These are phyloP conservation scores for Boletus pseudo-olivaceus DNA, from an alignment of 768 basidiomycete genomes.

Conservation along the genomic window DNA sequence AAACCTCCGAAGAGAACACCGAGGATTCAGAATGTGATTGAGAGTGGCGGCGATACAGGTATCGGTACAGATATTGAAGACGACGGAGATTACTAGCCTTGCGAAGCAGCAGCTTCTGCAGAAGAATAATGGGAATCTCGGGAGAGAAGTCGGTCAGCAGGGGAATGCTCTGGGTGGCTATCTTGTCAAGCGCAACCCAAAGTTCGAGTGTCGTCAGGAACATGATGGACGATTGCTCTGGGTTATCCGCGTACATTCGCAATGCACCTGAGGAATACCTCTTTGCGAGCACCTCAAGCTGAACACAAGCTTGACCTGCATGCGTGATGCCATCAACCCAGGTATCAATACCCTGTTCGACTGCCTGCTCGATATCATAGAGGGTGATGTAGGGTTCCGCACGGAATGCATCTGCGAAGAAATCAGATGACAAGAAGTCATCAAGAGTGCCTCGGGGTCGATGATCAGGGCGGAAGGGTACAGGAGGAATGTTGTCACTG, in stretches of 20 bases:
- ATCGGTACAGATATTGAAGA: slow-evolving; percentile 22
- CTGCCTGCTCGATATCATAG: slow-evolving; percentile 37
- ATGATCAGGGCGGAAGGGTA: neutral
- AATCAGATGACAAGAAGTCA: slow-evolving; percentile 16
- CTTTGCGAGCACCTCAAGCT: slow-evolving; percentile 23
- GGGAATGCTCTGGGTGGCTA: slow-evolving; percentile 18
- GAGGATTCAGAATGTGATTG: slow-evolving; percentile 20
- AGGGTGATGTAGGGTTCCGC: slow-evolving; percentile 21
- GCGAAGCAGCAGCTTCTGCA: slow-evolving; percentile 29
- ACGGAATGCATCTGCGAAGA: slow-evolving; percentile 7
- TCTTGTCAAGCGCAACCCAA: slow-evolving; percentile 36
- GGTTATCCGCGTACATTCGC: slow-evolving; percentile 29
- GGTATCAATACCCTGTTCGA: slow-evolving; percentile 29
- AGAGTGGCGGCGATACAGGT: slow-evolving; percentile 33
- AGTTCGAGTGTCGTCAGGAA: slow-evolving; percentile 37
- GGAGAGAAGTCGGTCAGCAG: slow-evolving; percentile 33
- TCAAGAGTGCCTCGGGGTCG: slow-evolving; percentile 13
- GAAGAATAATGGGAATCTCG: slow-evolving; percentile 26
- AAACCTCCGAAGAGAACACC: slow-evolving; percentile 14
- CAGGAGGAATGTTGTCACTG: neutral
- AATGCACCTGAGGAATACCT: slow-evolving; percentile 28
- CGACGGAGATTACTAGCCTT: slow-evolving; percentile 27
- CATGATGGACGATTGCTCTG: slow-evolving; percentile 42
- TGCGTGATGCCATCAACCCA: slow-evolving; percentile 30
- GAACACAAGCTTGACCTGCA: slow-evolving; percentile 11